Base-by-base conservation (phyloP, 257 asterid species). In the Verbascum thapsus region DNA sequence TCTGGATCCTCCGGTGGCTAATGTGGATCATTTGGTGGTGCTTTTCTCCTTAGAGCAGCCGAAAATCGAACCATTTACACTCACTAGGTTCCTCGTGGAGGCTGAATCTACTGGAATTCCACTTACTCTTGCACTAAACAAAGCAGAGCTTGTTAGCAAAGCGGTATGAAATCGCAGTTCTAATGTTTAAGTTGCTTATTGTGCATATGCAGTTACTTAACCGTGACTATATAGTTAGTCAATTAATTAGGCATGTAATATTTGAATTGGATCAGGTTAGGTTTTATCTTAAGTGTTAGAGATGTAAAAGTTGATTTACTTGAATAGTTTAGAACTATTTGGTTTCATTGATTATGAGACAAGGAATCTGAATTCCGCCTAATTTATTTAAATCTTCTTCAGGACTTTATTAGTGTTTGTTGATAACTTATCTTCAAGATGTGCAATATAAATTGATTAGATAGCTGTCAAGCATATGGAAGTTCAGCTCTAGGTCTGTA, bases 21-120 rank as follows among this genome's bases (percentile, higher is more conserved):
- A 92, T 74, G 97, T 89, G 54, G 96, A 92, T 78, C 91, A 87
- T 68, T 66, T 92, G 76, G 58, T 92, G 32, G 87, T 92, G 72
- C 76, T 89, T 53, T 92, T 92, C 67, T 87, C 99, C 0, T 38
- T 87, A 70, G 95, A 87, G 37, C 91, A 89, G 80, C 99, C 99
- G 1, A 87, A 74, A 62, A 74, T 84, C 3, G 99, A 92, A 71
- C 80, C 91, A 6, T 82, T 73, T 43, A 66, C 77, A 12, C 90
- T 92, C 49, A 89, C 97, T 7, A 83, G 97, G 87, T 92, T 92
- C 78, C 86, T 92, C 41, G 90, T 92, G 52, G 99, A 92, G 77
- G 99, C 99, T 26, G 99, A 92, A 60, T 89, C 99, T 32, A 83
- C 84, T 50, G 92, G 90, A 64, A 83, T 89, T 74, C 97, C 96